A percentile compares a stretch with the other conserved stretches of the same genome.
Conservation (phyloP, 306 rosid species). For the Adenanthera pavonina region DNA sequence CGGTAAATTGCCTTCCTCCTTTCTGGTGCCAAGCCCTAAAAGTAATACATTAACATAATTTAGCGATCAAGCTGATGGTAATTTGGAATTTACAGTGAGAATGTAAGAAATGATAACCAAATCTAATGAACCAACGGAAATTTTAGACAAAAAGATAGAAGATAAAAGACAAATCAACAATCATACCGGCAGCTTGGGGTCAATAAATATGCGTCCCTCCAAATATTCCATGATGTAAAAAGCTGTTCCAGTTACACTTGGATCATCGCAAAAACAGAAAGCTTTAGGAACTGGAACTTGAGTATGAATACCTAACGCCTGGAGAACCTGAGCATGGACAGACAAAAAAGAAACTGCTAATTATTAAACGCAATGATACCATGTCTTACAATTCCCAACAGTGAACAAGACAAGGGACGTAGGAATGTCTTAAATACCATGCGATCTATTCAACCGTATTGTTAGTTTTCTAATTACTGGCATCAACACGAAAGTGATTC, state of each 20-base stretch:
- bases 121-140: neutral
- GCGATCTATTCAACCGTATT: neutral
- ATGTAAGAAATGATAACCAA: neutral
- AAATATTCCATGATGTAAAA: conserved; percentile 94
- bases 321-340: conserved; percentile 65
- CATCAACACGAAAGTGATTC: neutral
- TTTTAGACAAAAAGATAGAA: conserved; percentile 11
- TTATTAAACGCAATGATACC: neutral
- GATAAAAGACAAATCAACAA: conserved; percentile 38
- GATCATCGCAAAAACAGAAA: conserved; percentile 81
- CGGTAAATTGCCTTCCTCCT: conserved; percentile 72
- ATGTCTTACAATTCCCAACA: neutral
- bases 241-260: conserved; percentile 76
- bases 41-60: conserved; percentile 30
- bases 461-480: neutral
- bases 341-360: neutral
- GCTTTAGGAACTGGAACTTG: conserved; percentile 87
- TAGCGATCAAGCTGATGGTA: conserved; percentile 30
- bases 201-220: conserved; percentile 86
- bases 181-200: conserved; percentile 78
- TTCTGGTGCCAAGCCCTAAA: conserved; percentile 72
- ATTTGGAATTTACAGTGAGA: conserved; percentile 7
- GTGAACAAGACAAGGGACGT: neutral
- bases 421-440: neutral
- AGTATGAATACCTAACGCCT: conserved; percentile 72